phyloP scores from a whole-genome alignment of 108 stramenopile species.

The Epithemia pelagica region DNA sequence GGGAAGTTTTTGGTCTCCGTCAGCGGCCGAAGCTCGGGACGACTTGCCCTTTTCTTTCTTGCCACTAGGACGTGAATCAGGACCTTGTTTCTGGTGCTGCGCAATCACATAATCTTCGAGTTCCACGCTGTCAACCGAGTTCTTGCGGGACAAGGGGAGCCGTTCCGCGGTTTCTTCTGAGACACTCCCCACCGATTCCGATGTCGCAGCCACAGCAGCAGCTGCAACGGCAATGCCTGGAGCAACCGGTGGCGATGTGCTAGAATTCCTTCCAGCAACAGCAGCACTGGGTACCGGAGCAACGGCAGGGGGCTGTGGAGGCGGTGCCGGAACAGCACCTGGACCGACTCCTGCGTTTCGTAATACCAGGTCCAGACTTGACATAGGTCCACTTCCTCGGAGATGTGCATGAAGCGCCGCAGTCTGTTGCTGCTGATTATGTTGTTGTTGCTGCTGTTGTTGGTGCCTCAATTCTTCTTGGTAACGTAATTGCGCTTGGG shows the following conservation, averaged over 20 bases:
- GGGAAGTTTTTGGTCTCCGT: background rate
- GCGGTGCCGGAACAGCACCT: background rate
- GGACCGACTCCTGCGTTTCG: background rate
- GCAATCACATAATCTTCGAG: background rate
- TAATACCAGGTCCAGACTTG: too few relatives aligned
- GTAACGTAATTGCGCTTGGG: background rate
- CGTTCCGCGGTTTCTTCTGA: background rate
- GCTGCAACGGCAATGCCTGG: background rate
- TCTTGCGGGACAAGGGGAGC: background rate
- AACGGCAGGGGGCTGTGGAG: constrained; percentile 3
- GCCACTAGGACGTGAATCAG: background rate
- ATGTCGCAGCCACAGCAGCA: background rate
- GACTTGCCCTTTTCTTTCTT: background rate
- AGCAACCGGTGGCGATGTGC: background rate
- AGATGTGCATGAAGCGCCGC: background rate
- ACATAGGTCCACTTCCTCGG: background rate
- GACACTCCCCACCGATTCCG: background rate
- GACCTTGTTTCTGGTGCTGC: background rate
- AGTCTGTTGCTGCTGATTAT: background rate
- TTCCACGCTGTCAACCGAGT: background rate
- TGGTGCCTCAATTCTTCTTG: constrained; percentile 12
- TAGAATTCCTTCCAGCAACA: too few relatives aligned
- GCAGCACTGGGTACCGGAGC: constrained; percentile 1
- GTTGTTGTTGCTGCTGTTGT: background rate
- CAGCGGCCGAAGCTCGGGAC: background rate